A percentile compares a stretch with the other conserved stretches of the same genome.
Conservation (phyloP, 108 stramenopile species). For the Seminavis robusta region DNA sequence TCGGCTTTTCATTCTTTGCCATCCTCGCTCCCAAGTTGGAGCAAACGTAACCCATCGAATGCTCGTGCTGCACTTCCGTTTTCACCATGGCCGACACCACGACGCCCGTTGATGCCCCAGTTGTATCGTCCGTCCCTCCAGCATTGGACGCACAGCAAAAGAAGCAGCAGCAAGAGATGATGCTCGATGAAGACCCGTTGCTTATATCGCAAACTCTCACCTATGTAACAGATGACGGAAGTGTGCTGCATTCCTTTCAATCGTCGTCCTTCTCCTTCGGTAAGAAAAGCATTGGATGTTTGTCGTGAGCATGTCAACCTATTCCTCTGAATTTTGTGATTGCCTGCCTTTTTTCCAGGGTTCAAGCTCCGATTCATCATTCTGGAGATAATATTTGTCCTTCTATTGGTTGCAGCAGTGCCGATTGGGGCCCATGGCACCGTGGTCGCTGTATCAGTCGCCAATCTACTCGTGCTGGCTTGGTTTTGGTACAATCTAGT, state of each 20-base stretch:
- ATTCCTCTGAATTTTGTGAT: not conserved
- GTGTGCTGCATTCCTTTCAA: constrained; percentile 70
- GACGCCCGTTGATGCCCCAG: not conserved
- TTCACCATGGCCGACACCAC: not conserved
- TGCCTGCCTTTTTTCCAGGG: constrained; percentile 28
- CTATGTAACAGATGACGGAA: constrained; percentile 87
- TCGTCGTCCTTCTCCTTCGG: constrained; percentile 78
- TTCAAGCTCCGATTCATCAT: constrained; percentile 77
- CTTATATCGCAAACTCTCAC: constrained; percentile 85
- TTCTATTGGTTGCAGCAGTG: constrained; percentile 62
- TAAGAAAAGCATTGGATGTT: constrained; percentile 29
- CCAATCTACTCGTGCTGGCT: constrained; percentile 71
- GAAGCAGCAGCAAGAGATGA: constrained; percentile 4
- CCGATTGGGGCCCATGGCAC: constrained; percentile 84
- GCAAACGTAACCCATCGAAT: too few species aligned
- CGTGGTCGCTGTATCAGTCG: constrained; percentile 72
- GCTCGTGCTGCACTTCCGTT: not conserved
- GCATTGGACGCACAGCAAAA: not conserved
- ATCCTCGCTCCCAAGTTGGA: too few species aligned
- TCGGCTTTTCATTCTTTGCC: too few species aligned
- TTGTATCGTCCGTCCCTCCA: not conserved
- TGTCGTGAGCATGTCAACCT: not conserved
- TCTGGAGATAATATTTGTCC: constrained; percentile 65
- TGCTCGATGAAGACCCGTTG: constrained; percentile 76
- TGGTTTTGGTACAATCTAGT: constrained; percentile 92